Conservation (phyloP, 148 eudicot species). For the Polygonum maritimum region DNA sequence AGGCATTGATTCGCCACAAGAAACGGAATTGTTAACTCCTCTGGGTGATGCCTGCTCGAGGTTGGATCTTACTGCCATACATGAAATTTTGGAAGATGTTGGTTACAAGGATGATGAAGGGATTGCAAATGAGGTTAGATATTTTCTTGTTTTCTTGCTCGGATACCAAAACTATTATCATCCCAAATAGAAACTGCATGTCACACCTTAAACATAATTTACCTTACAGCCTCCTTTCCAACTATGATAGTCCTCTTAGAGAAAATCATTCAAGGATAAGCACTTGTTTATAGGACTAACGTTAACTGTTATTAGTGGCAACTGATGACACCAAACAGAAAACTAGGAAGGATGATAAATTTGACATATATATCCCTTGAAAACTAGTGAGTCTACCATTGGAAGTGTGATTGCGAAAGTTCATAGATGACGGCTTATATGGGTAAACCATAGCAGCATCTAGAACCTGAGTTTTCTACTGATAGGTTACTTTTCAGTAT, state of each 20-base stretch:
- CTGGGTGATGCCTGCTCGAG: constrained; percentile 74
- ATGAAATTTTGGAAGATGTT: constrained; percentile 56
- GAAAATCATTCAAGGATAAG: not conserved
- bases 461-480: not conserved
- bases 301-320: not conserved
- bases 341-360: not conserved
- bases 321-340: not conserved
- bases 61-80: constrained; percentile 70
- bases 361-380: not conserved
- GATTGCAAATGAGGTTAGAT: constrained; percentile 55
- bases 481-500: too few relatives aligned
- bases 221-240: not conserved
- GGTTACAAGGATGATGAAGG: constrained; percentile 83
- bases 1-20: constrained; percentile 39
- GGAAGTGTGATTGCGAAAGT: not conserved
- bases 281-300: not conserved
- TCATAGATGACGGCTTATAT: not conserved
- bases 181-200: not conserved
- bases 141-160: not conserved
- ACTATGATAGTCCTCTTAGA: not conserved
- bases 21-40: constrained; percentile 42
- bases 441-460: not conserved
- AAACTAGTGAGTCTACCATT: not conserved
- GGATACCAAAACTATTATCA: not conserved
- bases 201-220: not conserved